Evolutionary conservation across 164 flowering plant genomes (phyloP), one percentile per base, ranked within the genome.

Genomic region (Liquidambar formosana): DNA sequence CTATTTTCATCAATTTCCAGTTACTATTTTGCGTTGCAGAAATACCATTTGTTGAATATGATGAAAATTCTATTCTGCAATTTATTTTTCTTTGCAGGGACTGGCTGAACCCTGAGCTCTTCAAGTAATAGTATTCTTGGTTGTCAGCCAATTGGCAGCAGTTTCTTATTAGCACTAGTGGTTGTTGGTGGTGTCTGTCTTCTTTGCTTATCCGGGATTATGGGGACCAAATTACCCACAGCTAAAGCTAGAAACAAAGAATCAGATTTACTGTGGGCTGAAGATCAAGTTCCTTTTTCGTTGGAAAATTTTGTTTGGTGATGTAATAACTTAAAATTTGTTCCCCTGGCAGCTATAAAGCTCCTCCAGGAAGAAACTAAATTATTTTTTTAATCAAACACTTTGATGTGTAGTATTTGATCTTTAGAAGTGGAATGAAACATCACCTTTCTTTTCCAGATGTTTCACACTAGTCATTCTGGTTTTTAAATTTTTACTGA

Each of bases 21-120:
- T 5, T 15, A 27, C 22, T 19, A 6, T 23, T 14, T 16, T 18
- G 41, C 49, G 19, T 61, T 41, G 41, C 33, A 33, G 47, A 18
- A 33, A 21, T 14, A 16, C 11, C 65, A n/a, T n/a, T n/a, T n/a
- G n/a, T n/a, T n/a, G n/a, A n/a, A n/a, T 18, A 19, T 6, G 3
- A 21, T 38, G 12, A 13, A 49, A 41, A n/a, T 3, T 63, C 53
- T 47, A 4, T 38, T 63, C 15, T 27, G 21, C 49, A 0, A 33
- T 6, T 28, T 67, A 8, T 6, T 8, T 58, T 25, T 56, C 16
- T 69, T 64, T 78, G 65, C 85, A 93, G 97, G 93, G 96, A 93
- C 79, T 90, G 97, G 97, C 76, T 90, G 77, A 90, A 90, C 69
- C 76, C 92, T 1, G 84, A 78, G 52, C 88, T 93, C 54, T 93